Percentiles rank a stretch among this genome's conserved stretches.
Conservation (phyloP, 441 rosid species). For the Biscutella laevigata region DNA sequence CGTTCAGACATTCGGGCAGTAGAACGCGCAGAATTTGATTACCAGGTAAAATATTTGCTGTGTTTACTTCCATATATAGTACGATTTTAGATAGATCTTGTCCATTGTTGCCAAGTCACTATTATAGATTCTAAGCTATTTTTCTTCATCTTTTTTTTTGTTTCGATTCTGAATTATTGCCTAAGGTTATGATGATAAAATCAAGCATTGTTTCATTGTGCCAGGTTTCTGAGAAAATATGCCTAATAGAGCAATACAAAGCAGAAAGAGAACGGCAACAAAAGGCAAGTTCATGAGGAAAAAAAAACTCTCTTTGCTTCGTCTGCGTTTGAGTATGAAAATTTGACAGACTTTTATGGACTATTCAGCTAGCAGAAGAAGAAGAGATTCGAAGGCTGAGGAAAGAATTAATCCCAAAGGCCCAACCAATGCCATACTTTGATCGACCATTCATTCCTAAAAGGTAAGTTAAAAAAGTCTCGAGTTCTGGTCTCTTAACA, state of each 20-base stretch:
- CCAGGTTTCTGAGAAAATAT: constrained; percentile 77
- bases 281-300: constrained; percentile 39
- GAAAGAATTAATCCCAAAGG: constrained; percentile 72
- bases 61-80: not conserved
- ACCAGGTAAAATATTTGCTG: constrained; percentile 54
- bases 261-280: constrained; percentile 68
- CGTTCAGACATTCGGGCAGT: constrained; percentile 65
- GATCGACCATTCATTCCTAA: constrained; percentile 78
- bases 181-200: not conserved
- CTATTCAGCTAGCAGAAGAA: constrained; percentile 61
- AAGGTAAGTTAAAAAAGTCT: constrained; percentile 38
- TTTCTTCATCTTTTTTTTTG: not conserved
- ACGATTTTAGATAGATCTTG: not conserved
- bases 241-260: constrained; percentile 60
- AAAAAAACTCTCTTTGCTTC: not conserved
- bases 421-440: constrained; percentile 91
- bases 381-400: constrained; percentile 69
- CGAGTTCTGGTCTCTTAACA: not conserved
- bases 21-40: constrained; percentile 85
- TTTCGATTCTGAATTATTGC: not conserved
- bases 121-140: not conserved
- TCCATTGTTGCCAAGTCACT: not conserved
- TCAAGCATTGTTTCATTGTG: not conserved
- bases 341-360: not conserved
- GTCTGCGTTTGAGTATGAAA: not conserved